These are phyloP conservation scores for Aspergillus hiratsukae DNA, from an alignment of 2,329 filamentous ascomycete species.

Conservation along the genomic window DNA sequence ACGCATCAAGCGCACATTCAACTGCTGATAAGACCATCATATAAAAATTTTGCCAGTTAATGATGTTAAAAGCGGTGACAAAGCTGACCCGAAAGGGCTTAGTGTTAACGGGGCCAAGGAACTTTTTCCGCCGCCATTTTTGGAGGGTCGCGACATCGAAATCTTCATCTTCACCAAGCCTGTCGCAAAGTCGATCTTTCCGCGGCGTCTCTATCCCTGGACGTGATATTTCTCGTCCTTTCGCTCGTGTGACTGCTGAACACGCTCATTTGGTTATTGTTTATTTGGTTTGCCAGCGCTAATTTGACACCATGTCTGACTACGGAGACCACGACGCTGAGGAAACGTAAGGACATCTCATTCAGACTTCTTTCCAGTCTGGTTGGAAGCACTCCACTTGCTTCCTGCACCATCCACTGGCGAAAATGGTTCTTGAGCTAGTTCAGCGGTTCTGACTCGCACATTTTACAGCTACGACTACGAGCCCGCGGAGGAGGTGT, in stretches of 20 bases:
- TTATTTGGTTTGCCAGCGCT: conserved; percentile 9
- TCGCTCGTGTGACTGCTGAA: conserved; percentile 7
- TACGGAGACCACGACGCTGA: conserved; percentile 63
- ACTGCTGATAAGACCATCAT: conserved; percentile 7
- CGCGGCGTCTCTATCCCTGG: conserved; percentile 6
- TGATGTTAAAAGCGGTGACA: conserved; percentile 26
- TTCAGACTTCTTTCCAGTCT: neutral
- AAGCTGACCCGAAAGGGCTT: conserved; percentile 18
- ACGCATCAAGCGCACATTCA: neutral
- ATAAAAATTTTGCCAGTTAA: conserved; percentile 30
- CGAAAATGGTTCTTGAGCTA: conserved; percentile 10
- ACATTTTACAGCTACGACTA: conserved; percentile 40
- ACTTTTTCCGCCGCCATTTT: conserved; percentile 35
- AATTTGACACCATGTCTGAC: conserved; percentile 60
- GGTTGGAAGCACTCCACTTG: neutral
- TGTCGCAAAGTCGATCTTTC: conserved; percentile 15
- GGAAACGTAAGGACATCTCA: conserved; percentile 48
- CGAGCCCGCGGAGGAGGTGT: conserved; percentile 57
- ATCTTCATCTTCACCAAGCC: conserved; percentile 11
- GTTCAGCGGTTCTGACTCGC: conserved; percentile 23
- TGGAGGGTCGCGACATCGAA: conserved; percentile 21
- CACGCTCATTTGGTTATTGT: conserved; percentile 12
- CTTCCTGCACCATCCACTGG: conserved; percentile 2
- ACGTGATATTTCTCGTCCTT: conserved; percentile 8
- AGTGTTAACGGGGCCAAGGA: conserved; percentile 21